Evolutionary conservation across 2,329 filamentous ascomycete species (phyloP).

Genomic region (Conoideocrella luteorostrata): DNA sequence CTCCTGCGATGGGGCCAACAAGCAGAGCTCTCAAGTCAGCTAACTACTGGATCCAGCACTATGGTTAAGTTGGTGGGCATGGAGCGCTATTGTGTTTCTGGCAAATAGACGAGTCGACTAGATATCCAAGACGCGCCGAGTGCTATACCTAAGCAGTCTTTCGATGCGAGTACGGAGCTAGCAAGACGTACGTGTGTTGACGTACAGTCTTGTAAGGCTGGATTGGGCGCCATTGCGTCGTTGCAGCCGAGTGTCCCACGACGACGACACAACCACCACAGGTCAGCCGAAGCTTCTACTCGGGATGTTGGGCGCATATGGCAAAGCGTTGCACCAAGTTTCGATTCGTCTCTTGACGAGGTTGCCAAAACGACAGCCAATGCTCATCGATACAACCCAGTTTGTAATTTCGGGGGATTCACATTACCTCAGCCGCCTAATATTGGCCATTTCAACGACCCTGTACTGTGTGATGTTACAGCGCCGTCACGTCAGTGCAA

Average conservation of each 20-base stretch:
- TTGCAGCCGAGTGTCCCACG: too few species aligned
- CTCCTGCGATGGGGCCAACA: constrained; percentile 4
- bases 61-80: constrained; percentile 7
- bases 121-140: neutral
- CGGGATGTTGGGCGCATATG: too few species aligned
- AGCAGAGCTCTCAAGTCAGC: constrained; percentile 1
- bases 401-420: neutral
- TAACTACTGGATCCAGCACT: constrained; percentile 9
- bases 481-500: neutral
- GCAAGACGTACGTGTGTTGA: too few species aligned
- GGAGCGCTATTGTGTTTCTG: neutral
- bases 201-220: too few species aligned
- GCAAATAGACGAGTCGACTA: neutral
- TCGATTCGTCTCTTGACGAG: neutral
- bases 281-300: neutral
- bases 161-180: too few species aligned
- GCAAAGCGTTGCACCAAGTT: neutral
- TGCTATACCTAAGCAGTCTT: too few species aligned
- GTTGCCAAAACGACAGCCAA: neutral
- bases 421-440: constrained; percentile 4
- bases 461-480: neutral
- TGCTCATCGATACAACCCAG: neutral
- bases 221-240: too few species aligned
- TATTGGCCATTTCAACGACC: neutral
- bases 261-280: neutral